Evolutionary conservation across 1,284 basidiomycete species (phyloP).

Genomic region (Volvariella volvacea): DNA sequence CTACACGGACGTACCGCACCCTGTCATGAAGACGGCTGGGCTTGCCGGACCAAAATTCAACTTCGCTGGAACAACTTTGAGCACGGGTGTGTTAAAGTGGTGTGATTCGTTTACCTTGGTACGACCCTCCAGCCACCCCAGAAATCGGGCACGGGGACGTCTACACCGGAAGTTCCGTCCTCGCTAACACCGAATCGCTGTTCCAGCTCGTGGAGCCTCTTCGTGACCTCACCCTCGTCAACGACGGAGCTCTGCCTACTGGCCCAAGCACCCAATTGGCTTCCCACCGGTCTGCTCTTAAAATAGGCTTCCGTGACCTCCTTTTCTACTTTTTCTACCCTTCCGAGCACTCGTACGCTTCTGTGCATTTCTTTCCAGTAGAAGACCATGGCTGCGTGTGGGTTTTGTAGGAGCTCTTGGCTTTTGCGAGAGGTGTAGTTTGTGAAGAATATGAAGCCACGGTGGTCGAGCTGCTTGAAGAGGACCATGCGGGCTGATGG

Average conservation of each 20-base stretch:
- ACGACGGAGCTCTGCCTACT: conserved; percentile 82
- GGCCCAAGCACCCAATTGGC: conserved; percentile 88
- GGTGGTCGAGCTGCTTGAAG: conserved; percentile 81
- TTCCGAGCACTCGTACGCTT: conserved; percentile 82
- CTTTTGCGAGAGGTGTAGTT: conserved; percentile 96
- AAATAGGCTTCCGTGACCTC: conserved; percentile 85
- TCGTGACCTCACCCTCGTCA: conserved; percentile 61
- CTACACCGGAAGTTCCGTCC: conserved; percentile 26
- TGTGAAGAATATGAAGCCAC: conserved; percentile 93
- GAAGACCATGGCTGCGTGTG: conserved; percentile 77
- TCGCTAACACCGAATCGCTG: conserved; percentile 51
- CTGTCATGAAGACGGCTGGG: conserved; percentile 88
- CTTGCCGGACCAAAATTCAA: conserved; percentile 94
- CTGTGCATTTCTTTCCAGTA: conserved; percentile 88
- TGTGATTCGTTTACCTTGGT: conserved; percentile 60
- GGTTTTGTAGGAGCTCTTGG: conserved; percentile 70
- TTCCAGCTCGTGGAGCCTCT: conserved; percentile 55
- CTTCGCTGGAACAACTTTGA: conserved; percentile 33
- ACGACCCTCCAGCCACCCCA: conserved; percentile 97
- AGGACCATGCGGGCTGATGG: conserved; percentile 89
- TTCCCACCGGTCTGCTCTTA: conserved; percentile 76
- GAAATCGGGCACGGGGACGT: conserved; percentile 80
- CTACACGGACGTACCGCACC: conserved; percentile 67
- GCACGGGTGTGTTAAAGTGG: conserved; percentile 2
- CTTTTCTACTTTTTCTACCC: conserved; percentile 67